These are phyloP conservation scores for Diddensiella transvaalensis DNA, from an alignment of 805 yeast genomes.

Conservation along the genomic window DNA sequence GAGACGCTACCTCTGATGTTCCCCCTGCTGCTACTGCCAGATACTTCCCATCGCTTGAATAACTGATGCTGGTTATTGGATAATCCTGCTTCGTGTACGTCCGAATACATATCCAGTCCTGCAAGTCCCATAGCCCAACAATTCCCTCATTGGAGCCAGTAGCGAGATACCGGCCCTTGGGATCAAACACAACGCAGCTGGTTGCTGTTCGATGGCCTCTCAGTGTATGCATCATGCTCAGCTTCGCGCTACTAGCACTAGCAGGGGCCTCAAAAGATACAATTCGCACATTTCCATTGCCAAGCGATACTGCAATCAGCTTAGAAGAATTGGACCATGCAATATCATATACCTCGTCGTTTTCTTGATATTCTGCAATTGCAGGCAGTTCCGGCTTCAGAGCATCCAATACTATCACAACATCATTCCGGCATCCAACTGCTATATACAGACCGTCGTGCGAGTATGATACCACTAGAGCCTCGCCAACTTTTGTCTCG, in stretches of 20 bases:
- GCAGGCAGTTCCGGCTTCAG: constrained; percentile 34
- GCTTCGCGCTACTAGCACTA: constrained; percentile 8
- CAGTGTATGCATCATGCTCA: constrained; percentile 22
- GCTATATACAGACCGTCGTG: constrained; percentile 46
- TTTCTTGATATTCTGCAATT: constrained; percentile 29
- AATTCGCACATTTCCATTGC: constrained; percentile 41
- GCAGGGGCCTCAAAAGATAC: constrained; percentile 10
- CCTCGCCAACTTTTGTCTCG: constrained; percentile 30
- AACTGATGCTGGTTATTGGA: constrained; percentile 39
- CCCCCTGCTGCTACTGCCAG: constrained; percentile 45
- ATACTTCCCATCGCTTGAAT: constrained; percentile 45
- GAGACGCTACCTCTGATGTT: constrained; percentile 17
- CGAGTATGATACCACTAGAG: constrained; percentile 36
- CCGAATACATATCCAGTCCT: constrained; percentile 37
- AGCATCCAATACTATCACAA: constrained; percentile 37
- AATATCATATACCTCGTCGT: constrained; percentile 35
- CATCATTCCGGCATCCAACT: constrained; percentile 41
- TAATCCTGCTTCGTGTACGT: constrained; percentile 38
- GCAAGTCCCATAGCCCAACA: constrained; percentile 47
- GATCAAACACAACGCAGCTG: constrained; percentile 47
- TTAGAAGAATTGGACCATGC: constrained; percentile 35
- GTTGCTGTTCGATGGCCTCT: constrained; percentile 51
- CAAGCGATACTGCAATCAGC: constrained; percentile 45
- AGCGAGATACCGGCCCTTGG: constrained; percentile 47
- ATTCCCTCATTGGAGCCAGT: constrained; percentile 59